Evolutionary conservation across 2,329 filamentous ascomycete species (phyloP).

Genomic region (Purpureocillium takamizusanense): DNA sequence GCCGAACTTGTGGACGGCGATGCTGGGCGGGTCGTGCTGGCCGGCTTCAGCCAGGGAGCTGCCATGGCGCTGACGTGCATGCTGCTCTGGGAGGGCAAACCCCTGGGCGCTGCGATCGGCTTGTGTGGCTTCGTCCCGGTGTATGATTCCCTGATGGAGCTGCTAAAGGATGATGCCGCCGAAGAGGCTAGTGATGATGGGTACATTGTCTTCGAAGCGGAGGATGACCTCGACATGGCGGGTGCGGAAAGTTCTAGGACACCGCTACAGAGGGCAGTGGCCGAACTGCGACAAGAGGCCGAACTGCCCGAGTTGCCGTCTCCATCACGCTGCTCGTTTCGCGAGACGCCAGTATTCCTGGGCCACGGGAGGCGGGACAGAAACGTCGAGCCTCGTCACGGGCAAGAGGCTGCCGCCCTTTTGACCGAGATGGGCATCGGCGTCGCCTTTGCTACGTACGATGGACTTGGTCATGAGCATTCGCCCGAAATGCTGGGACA

Average conservation of each 20-base stretch:
- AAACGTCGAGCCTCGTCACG: constrained; percentile 27
- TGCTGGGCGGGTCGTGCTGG: constrained; percentile 30
- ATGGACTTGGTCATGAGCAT: constrained; percentile 35
- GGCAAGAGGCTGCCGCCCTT: constrained; percentile 20
- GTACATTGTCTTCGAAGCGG: constrained; percentile 11
- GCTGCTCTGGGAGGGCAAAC: constrained; percentile 32
- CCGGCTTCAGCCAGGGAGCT: constrained; percentile 46
- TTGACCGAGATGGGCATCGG: constrained; percentile 24
- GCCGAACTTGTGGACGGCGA: constrained; percentile 22
- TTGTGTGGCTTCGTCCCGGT: constrained; percentile 39
- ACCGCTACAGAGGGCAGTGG: constrained; percentile 11
- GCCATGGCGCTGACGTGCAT: constrained; percentile 33
- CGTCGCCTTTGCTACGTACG: constrained; percentile 28
- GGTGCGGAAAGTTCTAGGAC: constrained; percentile 1
- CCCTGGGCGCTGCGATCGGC: constrained; percentile 28
- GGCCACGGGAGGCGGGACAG: constrained; percentile 33
- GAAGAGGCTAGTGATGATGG: constrained; percentile 3
- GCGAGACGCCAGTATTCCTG: constrained; percentile 32
- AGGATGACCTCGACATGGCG: background rate
- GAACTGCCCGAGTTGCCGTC: constrained; percentile 10
- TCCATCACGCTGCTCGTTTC: constrained; percentile 5
- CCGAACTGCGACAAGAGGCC: constrained; percentile 17
- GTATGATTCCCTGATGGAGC: constrained; percentile 16
- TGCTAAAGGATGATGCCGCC: constrained; percentile 4
- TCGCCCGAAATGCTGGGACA: constrained; percentile 29